Evolutionary conservation across 306 rosid genomes (phyloP), one percentile per base, ranked within the genome.

Genomic region (Rosa multiflora): DNA sequence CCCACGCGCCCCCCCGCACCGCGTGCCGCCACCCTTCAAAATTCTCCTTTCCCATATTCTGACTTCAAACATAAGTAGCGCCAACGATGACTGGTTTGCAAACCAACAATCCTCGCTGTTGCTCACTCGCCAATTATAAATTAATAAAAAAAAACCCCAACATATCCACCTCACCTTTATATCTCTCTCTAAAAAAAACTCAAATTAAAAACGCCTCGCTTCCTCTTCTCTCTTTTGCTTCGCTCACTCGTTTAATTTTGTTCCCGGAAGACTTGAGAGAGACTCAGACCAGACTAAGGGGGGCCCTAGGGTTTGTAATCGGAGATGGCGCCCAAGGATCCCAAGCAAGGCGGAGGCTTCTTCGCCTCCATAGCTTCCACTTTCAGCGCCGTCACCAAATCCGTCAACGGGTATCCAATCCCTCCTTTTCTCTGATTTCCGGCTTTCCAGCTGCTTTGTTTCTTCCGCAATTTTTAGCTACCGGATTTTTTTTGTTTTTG

Each of bases 341-440:
- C 89, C 81, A 92, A 92, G 82, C 87, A 86, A 79, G 77, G 40
- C 6, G 88, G 89, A 68, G 89, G 97, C 32, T 90, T 92, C 73
- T 89, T 92, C 47, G 84, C 95, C 69, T 88, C 97, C 5, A 72
- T 92, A 69, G 92, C 97, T 81, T 85, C 95, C 32, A 80, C 89
- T 83, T 75, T 88, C 80, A 84, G 79, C 81, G 90, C 84, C 74
- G 77, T 83, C 87, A 78, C 88, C 88, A 92, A 92, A 90, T 92
- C 97, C 29, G 95, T 87, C 66, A 92, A 86, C 67, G 92, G 91
- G 97, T 92, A 87, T 56, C 73, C 59, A n/a, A 20, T 39, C 23
- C 32, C 76, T 9, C 29, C 40, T 15, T 43, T 10, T 4, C 42
- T 39, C 37, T 32, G 18, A 8, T 12, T 18, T 73, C 37, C 3